These are phyloP conservation scores for Aspergillus fumigatiaffinis DNA, from an alignment of 2,329 filamentous ascomycete species.

Conservation along the genomic window DNA sequence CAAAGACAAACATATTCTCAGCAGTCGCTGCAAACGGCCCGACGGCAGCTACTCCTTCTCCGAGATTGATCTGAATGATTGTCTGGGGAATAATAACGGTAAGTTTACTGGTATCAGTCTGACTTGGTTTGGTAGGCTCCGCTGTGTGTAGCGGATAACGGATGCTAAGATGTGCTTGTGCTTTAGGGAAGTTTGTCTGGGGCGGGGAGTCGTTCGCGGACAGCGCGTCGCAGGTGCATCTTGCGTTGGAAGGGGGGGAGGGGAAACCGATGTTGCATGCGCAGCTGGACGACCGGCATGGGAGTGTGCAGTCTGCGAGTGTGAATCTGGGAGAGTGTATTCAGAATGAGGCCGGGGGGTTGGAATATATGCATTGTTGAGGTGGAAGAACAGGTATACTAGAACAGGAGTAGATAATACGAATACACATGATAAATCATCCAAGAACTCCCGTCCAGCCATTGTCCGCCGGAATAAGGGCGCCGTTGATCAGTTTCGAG, in stretches of 20 bases:
- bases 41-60: constrained; percentile 1
- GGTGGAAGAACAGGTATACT: background rate
- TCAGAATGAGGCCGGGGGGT: constrained; percentile 1
- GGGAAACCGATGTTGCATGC: constrained; percentile 7
- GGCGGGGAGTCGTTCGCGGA: constrained; percentile 8
- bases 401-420: constrained; percentile 3
- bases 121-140: no score
- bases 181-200: constrained; percentile 10
- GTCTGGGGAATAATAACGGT: constrained; percentile 8
- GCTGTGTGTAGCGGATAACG: background rate
- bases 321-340: constrained; percentile 6
- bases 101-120: background rate
- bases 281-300: constrained; percentile 12
- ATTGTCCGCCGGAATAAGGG: constrained; percentile 27
- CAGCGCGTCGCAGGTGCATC: constrained; percentile 10
- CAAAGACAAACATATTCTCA: constrained; percentile 6
- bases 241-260: constrained; percentile 7
- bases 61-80: constrained; percentile 4
- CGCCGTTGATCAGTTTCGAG: constrained; percentile 25
- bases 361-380: constrained; percentile 6
- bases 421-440: background rate
- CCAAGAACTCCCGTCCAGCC: constrained; percentile 10
- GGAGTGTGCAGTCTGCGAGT: constrained; percentile 10
- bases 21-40: constrained; percentile 1
- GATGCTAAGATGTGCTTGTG: no score